A percentile compares a stretch with the other conserved stretches of the same genome.
phyloP scores from a whole-genome alignment of 2,329 filamentous ascomycete genomes.

The Cladophialophora yegresii region DNA sequence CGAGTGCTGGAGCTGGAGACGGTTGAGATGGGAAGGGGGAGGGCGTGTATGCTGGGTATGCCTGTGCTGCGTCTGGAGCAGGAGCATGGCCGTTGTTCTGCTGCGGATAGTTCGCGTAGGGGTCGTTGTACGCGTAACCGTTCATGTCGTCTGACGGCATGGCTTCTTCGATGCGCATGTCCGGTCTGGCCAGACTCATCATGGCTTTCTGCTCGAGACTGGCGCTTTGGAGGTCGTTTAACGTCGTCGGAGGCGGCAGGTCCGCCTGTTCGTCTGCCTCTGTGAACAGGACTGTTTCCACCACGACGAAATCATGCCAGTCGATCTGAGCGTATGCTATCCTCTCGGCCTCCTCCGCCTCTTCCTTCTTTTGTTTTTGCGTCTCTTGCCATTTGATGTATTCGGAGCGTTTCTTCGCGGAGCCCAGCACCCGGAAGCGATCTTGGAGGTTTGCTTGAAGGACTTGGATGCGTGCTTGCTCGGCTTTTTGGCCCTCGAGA shows the following conservation, averaged over 20 bases:
- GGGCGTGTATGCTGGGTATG: conserved; percentile 36
- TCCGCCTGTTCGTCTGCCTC: conserved; percentile 83
- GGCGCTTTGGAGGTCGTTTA: conserved; percentile 89
- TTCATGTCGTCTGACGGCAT: conserved; percentile 74
- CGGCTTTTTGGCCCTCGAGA: conserved; percentile 68
- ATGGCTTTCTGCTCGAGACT: conserved; percentile 94
- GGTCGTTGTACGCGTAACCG: conserved; percentile 52
- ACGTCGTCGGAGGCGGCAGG: conserved; percentile 82
- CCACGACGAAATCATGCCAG: conserved; percentile 96
- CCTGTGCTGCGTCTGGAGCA: conserved; percentile 40
- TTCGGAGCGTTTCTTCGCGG: conserved; percentile 82
- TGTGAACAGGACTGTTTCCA: conserved; percentile 90
- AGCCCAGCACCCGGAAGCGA: conserved; percentile 75
- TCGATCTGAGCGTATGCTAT: conserved; percentile 82
- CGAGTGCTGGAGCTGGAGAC: conserved; percentile 31
- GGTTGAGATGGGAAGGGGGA: conserved; percentile 41
- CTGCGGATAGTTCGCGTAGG: conserved; percentile 45
- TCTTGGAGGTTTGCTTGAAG: conserved; percentile 74
- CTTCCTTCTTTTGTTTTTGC: conserved; percentile 85
- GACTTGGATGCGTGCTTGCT: conserved; percentile 71
- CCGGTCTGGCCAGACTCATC: conserved; percentile 74
- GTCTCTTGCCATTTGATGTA: conserved; percentile 81
- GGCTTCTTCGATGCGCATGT: conserved; percentile 88
- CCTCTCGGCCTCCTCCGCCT: conserved; percentile 79
- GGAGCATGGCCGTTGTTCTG: conserved; percentile 43